phyloP scores from a whole-genome alignment of 306 rosid species.

The Arachis stenosperma region DNA sequence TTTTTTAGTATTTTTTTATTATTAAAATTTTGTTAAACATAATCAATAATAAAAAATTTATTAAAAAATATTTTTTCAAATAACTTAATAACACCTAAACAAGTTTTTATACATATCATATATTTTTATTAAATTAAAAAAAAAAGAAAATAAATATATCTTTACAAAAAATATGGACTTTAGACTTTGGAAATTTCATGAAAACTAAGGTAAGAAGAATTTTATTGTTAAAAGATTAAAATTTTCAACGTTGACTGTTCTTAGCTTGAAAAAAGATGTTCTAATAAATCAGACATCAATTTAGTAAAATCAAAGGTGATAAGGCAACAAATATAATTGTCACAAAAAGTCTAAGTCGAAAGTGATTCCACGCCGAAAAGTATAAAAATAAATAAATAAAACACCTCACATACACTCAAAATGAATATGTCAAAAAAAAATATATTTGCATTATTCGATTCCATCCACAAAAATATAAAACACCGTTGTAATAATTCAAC shows the following conservation, averaged over 20 bases:
- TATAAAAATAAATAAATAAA: neutral
- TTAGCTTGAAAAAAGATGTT: neutral
- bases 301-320: neutral
- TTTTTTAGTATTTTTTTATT: too few species aligned
- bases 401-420: too few species aligned
- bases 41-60: too few species aligned
- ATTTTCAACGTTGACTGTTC: neutral
- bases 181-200: neutral
- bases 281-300: neutral
- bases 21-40: too few species aligned
- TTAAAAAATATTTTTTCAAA: too few species aligned
- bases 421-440: too few species aligned
- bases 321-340: neutral
- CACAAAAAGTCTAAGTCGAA: neutral
- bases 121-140: too few species aligned
- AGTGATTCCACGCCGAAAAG: slow-evolving; percentile 3
- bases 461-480: neutral
- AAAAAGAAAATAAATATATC: too few species aligned
- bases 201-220: too few species aligned
- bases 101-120: too few species aligned
- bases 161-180: too few species aligned
- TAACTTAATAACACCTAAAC: too few species aligned
- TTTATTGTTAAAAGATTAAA: neutral
- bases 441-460: neutral
- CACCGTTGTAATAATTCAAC: slow-evolving; percentile 16